Evolutionary conservation across 331 rosid genomes (phyloP).

Genomic region (Malus hybrid): DNA sequence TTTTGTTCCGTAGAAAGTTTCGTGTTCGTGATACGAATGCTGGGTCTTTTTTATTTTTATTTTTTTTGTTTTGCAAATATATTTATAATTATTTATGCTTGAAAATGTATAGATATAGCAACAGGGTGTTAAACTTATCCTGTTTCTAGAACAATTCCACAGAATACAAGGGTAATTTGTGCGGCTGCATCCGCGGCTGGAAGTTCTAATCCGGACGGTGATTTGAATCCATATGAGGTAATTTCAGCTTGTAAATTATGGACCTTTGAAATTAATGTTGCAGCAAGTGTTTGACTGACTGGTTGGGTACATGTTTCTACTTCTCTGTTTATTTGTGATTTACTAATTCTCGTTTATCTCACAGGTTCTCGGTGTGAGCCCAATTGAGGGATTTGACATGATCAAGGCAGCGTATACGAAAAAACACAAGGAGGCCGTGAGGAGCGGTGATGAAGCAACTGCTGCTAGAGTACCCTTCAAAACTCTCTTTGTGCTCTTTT

Average conservation of each 20-base stretch:
- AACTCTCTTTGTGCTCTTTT: neutral
- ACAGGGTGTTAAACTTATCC: slow-evolving; percentile 32
- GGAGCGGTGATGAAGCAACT: slow-evolving; percentile 66
- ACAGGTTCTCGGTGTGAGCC: slow-evolving; percentile 86
- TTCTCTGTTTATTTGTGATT: neutral
- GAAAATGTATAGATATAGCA: neutral
- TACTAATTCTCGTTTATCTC: neutral
- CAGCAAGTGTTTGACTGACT: neutral
- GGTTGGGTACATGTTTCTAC: neutral
- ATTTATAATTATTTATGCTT: neutral
- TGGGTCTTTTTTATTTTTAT: no score
- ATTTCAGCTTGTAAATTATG: neutral
- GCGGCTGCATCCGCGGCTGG: slow-evolving; percentile 89
- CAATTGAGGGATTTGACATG: slow-evolving; percentile 66
- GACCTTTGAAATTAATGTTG: neutral
- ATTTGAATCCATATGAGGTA: slow-evolving; percentile 79
- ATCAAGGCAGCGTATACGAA: slow-evolving; percentile 61
- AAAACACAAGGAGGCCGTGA: slow-evolving; percentile 77
- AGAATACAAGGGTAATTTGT: slow-evolving; percentile 29
- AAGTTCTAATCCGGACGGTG: slow-evolving; percentile 68
- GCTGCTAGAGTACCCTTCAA: slow-evolving; percentile 55
- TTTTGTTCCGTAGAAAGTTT: neutral
- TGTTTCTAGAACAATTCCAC: slow-evolving; percentile 31
- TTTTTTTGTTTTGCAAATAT: neutral
- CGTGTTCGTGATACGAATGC: neutral